These are phyloP conservation scores for Candida stauntonica DNA, from an alignment of 805 yeast species.

Conservation along the genomic window DNA sequence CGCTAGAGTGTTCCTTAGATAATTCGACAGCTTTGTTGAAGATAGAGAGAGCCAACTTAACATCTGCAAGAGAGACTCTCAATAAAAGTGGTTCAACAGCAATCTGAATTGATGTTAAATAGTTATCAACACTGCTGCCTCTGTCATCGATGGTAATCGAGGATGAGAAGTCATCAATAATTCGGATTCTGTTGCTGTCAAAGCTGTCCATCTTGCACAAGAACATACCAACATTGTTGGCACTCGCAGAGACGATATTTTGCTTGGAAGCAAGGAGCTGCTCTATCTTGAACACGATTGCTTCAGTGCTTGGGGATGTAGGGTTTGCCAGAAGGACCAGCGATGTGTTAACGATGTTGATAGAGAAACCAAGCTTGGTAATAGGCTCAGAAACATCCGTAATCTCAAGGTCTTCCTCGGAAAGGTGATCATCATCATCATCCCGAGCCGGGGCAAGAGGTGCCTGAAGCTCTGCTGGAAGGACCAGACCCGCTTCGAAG, in stretches of 20 bases:
- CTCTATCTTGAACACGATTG: constrained; percentile 83
- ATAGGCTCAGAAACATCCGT: not conserved
- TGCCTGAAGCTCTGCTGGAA: constrained; percentile 11
- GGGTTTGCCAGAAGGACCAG: constrained; percentile 81
- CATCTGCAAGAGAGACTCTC: constrained; percentile 83
- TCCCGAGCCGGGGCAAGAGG: not conserved
- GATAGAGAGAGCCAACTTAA: constrained; percentile 70
- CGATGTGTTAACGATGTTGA: constrained; percentile 74
- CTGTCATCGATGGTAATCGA: constrained; percentile 69
- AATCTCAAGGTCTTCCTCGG: constrained; percentile 1
- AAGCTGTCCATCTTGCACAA: constrained; percentile 67
- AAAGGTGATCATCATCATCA: constrained; percentile 1
- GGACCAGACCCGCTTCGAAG: constrained; percentile 43
- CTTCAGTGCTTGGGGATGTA: constrained; percentile 63
- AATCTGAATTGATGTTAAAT: constrained; percentile 59
- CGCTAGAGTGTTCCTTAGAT: constrained; percentile 14
- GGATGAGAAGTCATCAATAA: constrained; percentile 85
- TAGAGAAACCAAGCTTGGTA: constrained; percentile 42
- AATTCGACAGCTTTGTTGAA: constrained; percentile 62
- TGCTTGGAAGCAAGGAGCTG: constrained; percentile 71
- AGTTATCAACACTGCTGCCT: constrained; percentile 54
- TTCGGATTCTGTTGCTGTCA: constrained; percentile 59
- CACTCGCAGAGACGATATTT: constrained; percentile 59
- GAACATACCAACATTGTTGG: constrained; percentile 82
- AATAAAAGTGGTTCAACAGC: constrained; percentile 77